phyloP scores from a whole-genome alignment of 148 eudicot genomes.

The Pharnaceum exiguum region DNA sequence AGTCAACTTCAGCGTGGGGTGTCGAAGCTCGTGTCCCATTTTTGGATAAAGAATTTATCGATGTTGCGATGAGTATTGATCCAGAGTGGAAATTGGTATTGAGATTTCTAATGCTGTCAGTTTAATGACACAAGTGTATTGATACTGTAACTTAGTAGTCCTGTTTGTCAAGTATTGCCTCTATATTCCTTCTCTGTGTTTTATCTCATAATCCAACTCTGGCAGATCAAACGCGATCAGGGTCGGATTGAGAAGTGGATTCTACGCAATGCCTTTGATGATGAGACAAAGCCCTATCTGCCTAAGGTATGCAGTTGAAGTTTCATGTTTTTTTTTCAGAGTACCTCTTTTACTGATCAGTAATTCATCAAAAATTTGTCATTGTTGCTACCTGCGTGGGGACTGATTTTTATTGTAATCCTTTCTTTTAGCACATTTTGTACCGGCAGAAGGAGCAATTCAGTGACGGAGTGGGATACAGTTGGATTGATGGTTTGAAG shows the following conservation, averaged over 20 bases:
- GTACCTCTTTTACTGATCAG: too few species aligned
- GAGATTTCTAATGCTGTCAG: not conserved
- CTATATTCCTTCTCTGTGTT: too few species aligned
- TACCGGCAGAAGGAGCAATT: constrained; percentile 98
- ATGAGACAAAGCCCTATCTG: constrained; percentile 67
- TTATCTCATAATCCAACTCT: constrained; percentile 3
- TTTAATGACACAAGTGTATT: too few species aligned
- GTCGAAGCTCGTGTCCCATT: constrained; percentile 99
- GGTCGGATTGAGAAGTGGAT: constrained; percentile 96
- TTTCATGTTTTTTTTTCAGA: too few species aligned
- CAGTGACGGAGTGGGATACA: constrained; percentile 98
- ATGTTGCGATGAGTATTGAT: constrained; percentile 86
- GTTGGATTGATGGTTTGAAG: constrained; percentile 97
- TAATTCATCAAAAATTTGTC: not conserved
- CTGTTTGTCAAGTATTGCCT: too few species aligned
- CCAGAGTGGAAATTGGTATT: constrained; percentile 96
- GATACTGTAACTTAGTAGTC: too few species aligned
- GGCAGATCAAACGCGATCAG: constrained; percentile 70
- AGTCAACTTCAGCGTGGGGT: constrained; percentile 97
- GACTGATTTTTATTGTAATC: not conserved
- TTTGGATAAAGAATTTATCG: constrained; percentile 86
- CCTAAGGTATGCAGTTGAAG: constrained; percentile 80
- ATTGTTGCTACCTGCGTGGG: not conserved
- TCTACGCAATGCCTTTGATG: constrained; percentile 90
- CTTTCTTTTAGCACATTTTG: constrained; percentile 63